Percentiles rank a stretch among this genome's conserved stretches.
These are phyloP conservation scores for Ceratocystis alfenasii DNA, from an alignment of 2,329 filamentous ascomycete genomes.

Conservation along the genomic window DNA sequence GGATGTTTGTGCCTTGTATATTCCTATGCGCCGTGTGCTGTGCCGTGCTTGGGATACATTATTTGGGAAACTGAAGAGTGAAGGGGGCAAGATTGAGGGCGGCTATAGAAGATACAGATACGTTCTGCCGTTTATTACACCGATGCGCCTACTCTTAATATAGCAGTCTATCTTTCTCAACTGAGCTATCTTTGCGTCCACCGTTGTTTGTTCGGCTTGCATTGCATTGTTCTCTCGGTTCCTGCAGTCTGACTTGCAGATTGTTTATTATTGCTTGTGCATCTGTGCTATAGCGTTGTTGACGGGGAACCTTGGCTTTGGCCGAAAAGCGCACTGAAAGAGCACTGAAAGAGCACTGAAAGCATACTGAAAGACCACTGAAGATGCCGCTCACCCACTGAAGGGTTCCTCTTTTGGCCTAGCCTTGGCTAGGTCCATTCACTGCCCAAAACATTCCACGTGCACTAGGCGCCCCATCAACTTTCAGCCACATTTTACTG, in stretches of 20 bases:
- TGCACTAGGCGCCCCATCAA: slow-evolving; percentile 8
- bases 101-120: too few species aligned
- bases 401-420: not conserved
- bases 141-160: too few species aligned
- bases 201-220: not conserved
- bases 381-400: not conserved
- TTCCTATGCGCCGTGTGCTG: not conserved
- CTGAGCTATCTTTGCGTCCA: not conserved
- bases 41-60: too few species aligned
- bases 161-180: not conserved
- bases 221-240: slow-evolving; percentile 5
- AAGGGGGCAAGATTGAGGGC: too few species aligned
- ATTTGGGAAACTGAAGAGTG: too few species aligned
- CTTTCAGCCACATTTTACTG: slow-evolving; percentile 10
- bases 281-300: not conserved
- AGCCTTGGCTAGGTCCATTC: not conserved
- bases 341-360: not conserved
- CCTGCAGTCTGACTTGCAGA: slow-evolving; percentile 7
- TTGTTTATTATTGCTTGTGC: slow-evolving; percentile 5
- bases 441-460: not conserved
- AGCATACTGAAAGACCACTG: not conserved
- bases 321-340: not conserved
- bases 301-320: not conserved
- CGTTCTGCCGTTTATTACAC: too few species aligned
- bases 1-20: not conserved